Evolutionary conservation across 1,284 basidiomycete species (phyloP).

Genomic region (Sporisorium scitamineum): DNA sequence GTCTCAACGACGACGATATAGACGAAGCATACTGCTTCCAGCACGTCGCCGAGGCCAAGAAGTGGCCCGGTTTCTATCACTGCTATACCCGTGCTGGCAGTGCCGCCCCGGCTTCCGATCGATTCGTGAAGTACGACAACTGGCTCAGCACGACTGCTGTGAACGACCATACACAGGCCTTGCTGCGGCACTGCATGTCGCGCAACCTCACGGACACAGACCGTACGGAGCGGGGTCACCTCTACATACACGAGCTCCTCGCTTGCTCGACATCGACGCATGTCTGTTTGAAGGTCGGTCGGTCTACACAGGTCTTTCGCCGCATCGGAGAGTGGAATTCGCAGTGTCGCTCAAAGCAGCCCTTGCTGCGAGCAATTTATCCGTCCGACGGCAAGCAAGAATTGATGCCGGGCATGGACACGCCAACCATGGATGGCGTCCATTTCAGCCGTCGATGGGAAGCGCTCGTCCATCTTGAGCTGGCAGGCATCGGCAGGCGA

Average conservation of each 20-base stretch:
- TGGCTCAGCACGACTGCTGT: conserved; percentile 14
- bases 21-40: conserved; percentile 53
- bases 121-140: conserved; percentile 19
- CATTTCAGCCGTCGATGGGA: conserved; percentile 54
- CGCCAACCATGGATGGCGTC: conserved; percentile 17
- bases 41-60: conserved; percentile 56
- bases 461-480: conserved; percentile 49
- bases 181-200: conserved; percentile 40
- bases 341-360: conserved; percentile 49
- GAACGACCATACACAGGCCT: conserved; percentile 30
- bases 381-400: conserved; percentile 28
- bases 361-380: conserved; percentile 28
- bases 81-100: background rate
- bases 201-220: conserved; percentile 21
- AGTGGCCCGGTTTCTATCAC: conserved; percentile 43
- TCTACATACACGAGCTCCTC: conserved; percentile 58
- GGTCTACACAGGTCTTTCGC: conserved; percentile 43
- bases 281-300: conserved; percentile 54
- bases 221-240: conserved; percentile 38
- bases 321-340: conserved; percentile 50
- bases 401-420: conserved; percentile 33
- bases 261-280: conserved; percentile 26
- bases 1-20: conserved; percentile 5
- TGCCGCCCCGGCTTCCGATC: background rate
- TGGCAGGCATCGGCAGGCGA: conserved; percentile 25